phyloP scores from a whole-genome alignment of 1,284 basidiomycete species.

The Puccinia hordei region DNA sequence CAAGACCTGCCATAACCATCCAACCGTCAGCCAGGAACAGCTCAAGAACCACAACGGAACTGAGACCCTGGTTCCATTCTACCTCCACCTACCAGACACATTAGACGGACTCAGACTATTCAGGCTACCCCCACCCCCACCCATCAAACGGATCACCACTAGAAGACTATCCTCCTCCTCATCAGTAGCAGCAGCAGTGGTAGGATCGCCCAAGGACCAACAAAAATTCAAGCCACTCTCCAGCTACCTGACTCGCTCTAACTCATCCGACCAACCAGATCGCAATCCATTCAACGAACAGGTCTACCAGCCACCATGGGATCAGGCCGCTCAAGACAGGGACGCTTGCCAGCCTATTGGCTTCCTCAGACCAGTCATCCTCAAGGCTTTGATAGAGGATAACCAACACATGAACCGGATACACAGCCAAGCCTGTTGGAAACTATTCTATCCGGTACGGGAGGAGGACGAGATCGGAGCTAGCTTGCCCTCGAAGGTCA shows the following conservation, averaged over 20 bases:
- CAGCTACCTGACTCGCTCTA: conserved; percentile 7
- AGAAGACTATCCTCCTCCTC: background rate
- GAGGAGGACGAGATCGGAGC: background rate
- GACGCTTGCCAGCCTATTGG: conserved; percentile 35
- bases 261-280: conserved; percentile 6
- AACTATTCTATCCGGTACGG: conserved; percentile 29
- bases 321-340: background rate
- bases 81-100: conserved; percentile 24
- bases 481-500: background rate
- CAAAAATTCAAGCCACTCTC: background rate
- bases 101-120: background rate
- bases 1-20: conserved; percentile 19
- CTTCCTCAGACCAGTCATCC: conserved; percentile 33
- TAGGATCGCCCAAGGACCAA: background rate
- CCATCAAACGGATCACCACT: background rate
- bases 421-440: conserved; percentile 37
- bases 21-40: background rate
- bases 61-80: conserved; percentile 32
- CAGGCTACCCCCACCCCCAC: background rate
- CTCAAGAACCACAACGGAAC: background rate
- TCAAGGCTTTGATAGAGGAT: conserved; percentile 33
- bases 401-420: conserved; percentile 31
- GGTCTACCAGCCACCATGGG: background rate
- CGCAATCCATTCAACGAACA: background rate
- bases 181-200: background rate